Base-by-base conservation (phyloP, 352 stramenopile species). In the Aphanomyces astaci region DNA sequence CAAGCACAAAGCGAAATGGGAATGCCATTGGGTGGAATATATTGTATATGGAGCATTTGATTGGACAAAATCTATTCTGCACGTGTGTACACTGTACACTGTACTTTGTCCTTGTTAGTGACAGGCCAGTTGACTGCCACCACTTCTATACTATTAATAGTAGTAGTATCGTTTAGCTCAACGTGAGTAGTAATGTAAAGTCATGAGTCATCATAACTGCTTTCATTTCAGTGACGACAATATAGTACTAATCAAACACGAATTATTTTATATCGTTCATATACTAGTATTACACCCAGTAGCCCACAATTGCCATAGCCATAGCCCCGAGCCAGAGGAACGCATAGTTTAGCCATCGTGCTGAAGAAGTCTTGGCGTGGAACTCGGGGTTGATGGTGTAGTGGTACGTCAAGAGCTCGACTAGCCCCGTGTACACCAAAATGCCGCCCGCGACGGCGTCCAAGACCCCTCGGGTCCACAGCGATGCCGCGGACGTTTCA, bases 381-480 rank as follows among this genome's bases (percentile, higher is more conserved):
- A 75, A 68, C 17, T 66, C 55, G 30, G 27, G 2, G 54, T 72
- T 75, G 45, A n/a, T 66, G 15, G 71, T 71, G 46, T 70, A 54
- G n/a, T 71, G 66, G 30, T 71, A 71, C 32, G 64, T 48, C 4
- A 75, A 24, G 10, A 75, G 43, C 28, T 71, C 63, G 48, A 75
- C 60, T 24, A 75, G 19, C 11, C 71, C 71, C 22, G 64, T 54
- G 60, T 75, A 75, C 9, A 75, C 36, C 32, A 75, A 48, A 22
- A 75, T 75, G 43, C 71, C 71, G 32, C 66, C 71, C n/a, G 65
- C 71, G 19, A 75, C 31, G 4, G 66, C 39, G 56, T 75, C 71
- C 19, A 75, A 54, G 1, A 72, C 56, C n/a, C 55, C 71, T 13
- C 60, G 22, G 60, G 64, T 31, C 45, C 64, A 70, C 4, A 55